phyloP scores from a whole-genome alignment of 1,284 basidiomycete species.

The Microbotryum lychnidis-dioicae region DNA sequence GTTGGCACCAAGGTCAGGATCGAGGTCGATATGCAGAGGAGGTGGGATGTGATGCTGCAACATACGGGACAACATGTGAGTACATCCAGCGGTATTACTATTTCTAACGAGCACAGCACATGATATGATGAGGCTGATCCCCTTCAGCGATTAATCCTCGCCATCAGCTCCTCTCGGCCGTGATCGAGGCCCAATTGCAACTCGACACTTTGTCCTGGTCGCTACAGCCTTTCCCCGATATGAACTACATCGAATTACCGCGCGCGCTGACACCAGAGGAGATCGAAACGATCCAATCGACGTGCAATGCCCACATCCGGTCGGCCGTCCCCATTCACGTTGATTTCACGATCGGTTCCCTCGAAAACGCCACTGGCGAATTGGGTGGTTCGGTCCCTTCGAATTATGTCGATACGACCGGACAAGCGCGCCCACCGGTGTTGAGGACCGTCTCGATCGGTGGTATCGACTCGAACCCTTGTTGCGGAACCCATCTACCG shows the following conservation, averaged over 20 bases:
- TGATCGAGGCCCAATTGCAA: constrained; percentile 58
- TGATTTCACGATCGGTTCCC: too few species aligned
- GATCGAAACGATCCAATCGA: constrained; percentile 54
- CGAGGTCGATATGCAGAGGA: constrained; percentile 56
- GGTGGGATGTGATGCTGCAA: constrained; percentile 50
- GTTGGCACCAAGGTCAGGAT: constrained; percentile 53
- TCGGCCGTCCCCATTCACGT: too few species aligned
- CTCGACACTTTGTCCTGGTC: constrained; percentile 76
- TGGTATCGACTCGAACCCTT: constrained; percentile 70
- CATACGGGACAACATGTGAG: constrained; percentile 32
- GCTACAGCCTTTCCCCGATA: constrained; percentile 46
- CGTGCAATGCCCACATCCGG: constrained; percentile 55
- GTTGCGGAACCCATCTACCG: constrained; percentile 77
- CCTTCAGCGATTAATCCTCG: constrained; percentile 66
- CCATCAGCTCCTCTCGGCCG: constrained; percentile 73
- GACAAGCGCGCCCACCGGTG: constrained; percentile 43
- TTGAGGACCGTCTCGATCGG: constrained; percentile 73
- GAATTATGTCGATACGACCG: constrained; percentile 57
- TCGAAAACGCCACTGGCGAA: neutral
- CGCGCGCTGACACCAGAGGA: constrained; percentile 59
- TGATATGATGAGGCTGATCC: neutral
- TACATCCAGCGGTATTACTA: neutral
- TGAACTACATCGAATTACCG: constrained; percentile 72
- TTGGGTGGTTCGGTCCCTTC: constrained; percentile 50
- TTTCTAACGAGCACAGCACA: neutral